Evolutionary conservation across 1,139 yeast genomes (phyloP).

Genomic region (Kurtzmaniella quercitrusa): DNA sequence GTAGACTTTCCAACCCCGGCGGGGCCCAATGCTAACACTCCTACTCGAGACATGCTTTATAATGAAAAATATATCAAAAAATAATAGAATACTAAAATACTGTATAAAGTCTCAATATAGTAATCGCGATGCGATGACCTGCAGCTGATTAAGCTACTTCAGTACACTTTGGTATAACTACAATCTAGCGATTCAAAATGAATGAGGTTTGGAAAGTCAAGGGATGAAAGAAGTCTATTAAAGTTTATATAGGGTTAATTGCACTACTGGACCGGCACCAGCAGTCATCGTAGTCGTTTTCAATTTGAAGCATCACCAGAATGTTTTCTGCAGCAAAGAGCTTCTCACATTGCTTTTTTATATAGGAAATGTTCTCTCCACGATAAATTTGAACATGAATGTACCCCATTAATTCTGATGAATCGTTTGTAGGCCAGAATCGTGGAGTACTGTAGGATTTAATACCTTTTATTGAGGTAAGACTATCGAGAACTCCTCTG

Average conservation of each 20-base stretch:
- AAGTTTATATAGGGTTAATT: slow-evolving; percentile 4
- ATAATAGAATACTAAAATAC: background rate
- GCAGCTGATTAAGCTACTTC: no score
- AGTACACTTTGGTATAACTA: no score
- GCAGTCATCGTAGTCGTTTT: slow-evolving; percentile 53
- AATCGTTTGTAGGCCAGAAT: slow-evolving; percentile 74
- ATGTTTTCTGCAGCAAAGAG: slow-evolving; percentile 30
- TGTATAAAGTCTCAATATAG: background rate
- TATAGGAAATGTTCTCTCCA: slow-evolving; percentile 62
- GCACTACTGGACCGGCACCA: slow-evolving; percentile 45
- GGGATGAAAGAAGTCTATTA: no score
- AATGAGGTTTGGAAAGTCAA: no score
- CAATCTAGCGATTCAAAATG: no score
- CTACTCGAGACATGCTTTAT: slow-evolving; percentile 79
- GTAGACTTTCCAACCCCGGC: slow-evolving; percentile 97
- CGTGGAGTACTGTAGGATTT: slow-evolving; percentile 83
- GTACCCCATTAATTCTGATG: slow-evolving; percentile 45
- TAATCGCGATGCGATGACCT: background rate
- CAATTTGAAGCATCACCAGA: slow-evolving; percentile 58
- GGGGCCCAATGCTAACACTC: slow-evolving; percentile 93
- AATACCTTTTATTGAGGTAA: slow-evolving; percentile 72
- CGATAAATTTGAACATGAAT: slow-evolving; percentile 66
- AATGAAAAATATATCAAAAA: background rate
- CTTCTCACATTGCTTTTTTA: slow-evolving; percentile 60
- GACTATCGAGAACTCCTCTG: slow-evolving; percentile 61